Percentiles rank a stretch among this genome's conserved stretches.
These are phyloP conservation scores for Paratinospora sagittata DNA, from an alignment of 164 flowering plant species.

Conservation along the genomic window DNA sequence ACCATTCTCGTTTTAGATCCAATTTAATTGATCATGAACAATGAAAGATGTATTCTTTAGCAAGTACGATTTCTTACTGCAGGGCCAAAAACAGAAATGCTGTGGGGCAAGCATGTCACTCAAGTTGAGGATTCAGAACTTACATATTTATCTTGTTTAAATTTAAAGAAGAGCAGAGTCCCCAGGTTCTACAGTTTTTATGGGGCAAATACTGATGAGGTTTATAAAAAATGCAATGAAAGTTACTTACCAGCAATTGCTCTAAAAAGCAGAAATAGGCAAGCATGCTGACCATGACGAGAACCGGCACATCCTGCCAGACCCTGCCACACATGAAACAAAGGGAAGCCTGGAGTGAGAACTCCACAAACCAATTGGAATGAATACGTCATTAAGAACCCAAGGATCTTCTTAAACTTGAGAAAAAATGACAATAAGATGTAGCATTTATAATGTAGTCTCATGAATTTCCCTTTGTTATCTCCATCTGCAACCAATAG, in stretches of 20 bases:
- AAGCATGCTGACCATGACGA: slow-evolving; percentile 82
- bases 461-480: too few relatives aligned
- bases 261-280: slow-evolving; percentile 85
- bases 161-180: too few relatives aligned
- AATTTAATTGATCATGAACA: not conserved
- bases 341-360: not conserved
- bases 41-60: not conserved
- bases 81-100: too few relatives aligned
- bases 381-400: not conserved
- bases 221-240: not conserved
- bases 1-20: not conserved
- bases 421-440: too few relatives aligned
- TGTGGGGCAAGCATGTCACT: too few relatives aligned
- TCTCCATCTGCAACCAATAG: too few relatives aligned
- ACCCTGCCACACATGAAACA: slow-evolving; percentile 42
- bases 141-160: too few relatives aligned
- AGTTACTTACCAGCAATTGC: slow-evolving; percentile 62
- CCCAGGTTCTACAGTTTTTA: too few relatives aligned
- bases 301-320: slow-evolving; percentile 82
- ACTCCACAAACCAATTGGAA: not conserved
- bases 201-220: not conserved
- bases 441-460: too few relatives aligned
- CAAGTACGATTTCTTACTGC: too few relatives aligned
- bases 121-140: too few relatives aligned
- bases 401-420: too few relatives aligned